Evolutionary conservation across 2,329 filamentous ascomycete species (phyloP).

Genomic region (Periglandula ipomoeae): DNA sequence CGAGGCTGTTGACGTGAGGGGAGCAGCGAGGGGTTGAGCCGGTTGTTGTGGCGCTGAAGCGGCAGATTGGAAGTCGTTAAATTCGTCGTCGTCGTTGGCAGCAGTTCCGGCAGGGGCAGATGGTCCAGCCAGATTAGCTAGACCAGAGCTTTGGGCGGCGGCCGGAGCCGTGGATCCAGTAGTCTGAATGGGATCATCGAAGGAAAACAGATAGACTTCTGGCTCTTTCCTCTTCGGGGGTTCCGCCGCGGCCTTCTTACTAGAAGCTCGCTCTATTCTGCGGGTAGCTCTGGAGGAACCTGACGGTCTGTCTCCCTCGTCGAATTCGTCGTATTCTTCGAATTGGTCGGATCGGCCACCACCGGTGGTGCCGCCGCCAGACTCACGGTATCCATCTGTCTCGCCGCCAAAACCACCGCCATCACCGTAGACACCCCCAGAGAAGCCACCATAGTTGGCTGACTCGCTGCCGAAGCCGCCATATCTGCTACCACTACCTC

Average conservation of each 20-base stretch:
- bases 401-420: conserved; percentile 72
- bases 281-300: conserved; percentile 35
- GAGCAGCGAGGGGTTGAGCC: conserved; percentile 36
- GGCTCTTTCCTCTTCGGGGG: conserved; percentile 74
- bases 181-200: conserved; percentile 63
- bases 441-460: conserved; percentile 59
- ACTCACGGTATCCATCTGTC: conserved; percentile 74
- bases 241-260: conserved; percentile 42
- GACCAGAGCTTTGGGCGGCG: conserved; percentile 35
- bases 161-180: conserved; percentile 33
- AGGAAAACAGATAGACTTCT: conserved; percentile 88
- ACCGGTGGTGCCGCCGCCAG: conserved; percentile 87
- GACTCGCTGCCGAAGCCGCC: conserved; percentile 90
- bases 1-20: conserved; percentile 42
- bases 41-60: conserved; percentile 46
- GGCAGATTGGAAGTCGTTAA: conserved; percentile 95
- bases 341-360: conserved; percentile 66
- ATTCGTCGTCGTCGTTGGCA: conserved; percentile 70
- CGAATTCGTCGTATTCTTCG: conserved; percentile 95
- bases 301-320: conserved; percentile 54
- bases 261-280: conserved; percentile 21
- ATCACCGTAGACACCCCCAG: conserved; percentile 81
- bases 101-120: conserved; percentile 14
- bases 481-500: conserved; percentile 50
- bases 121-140: conserved; percentile 33